Base-by-base conservation (phyloP, 495 filamentous ascomycete species). In the Articulospora tetracladia region DNA sequence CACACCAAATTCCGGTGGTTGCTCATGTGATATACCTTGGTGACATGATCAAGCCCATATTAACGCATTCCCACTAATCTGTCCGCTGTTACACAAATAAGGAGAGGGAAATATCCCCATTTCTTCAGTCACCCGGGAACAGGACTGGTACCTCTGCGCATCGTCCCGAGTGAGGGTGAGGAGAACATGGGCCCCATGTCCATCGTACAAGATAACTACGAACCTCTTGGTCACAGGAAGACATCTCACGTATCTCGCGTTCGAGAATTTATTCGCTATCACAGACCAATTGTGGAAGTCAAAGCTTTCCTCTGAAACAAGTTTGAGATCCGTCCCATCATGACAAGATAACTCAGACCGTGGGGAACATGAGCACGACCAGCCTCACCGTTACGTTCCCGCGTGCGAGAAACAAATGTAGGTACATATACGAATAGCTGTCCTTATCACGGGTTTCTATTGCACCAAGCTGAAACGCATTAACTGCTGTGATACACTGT, bases 381-480 rank as follows among this genome's bases (percentile, higher is more conserved):
- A n/a, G n/a, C n/a, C n/a, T n/a, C 39, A 32, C 30, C 30, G 30
- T 13, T 13, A 6, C 30, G 30, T 32, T 6, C 6, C 30, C 30
- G 4, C 13, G 30, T 32, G 13, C 30, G 13, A 32, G 6, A 13
- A 4, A 32, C 30, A 4, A 32, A 32, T n/a, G 13, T 13, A 32
- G 13, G 30, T 44, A 15, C 39, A 44, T 3, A 17, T n/a, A 7
- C 39, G 15, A 44, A 7, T 44, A 3, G 3, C 3, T n/a, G 39
- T 12, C 8, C 17, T 11, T n/a, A 44, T 3, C 11, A 44, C 39
- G 39, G n/a, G n/a, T 44, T 44, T 11, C 39, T 15, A 7, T 44
- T 3, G 6, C 36, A 19, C 22, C 20, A 36, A 13, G n/a, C 10
- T 59, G 57, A 30, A 49, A 62, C 53, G 36, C 53, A 57, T 57